Evolutionary conservation across 2,329 filamentous ascomycete genomes (phyloP).

Genomic region (Pseudogymnoascus sp.): DNA sequence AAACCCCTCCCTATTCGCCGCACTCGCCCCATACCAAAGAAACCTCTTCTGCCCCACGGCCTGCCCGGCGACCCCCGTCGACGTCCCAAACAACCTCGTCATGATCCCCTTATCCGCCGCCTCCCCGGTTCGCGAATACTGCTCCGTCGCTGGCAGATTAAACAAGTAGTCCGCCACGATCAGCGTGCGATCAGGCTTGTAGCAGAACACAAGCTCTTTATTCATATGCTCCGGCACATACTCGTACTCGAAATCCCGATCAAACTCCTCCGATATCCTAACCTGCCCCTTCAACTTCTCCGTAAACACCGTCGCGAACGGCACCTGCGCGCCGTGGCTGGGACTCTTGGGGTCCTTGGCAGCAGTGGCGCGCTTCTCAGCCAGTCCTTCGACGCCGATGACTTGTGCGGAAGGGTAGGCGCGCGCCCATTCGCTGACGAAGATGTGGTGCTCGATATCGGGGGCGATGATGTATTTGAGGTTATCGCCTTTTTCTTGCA

Average conservation of each 20-base stretch:
- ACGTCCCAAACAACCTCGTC: conserved; percentile 47
- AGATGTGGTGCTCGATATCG: conserved; percentile 93
- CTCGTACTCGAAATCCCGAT: conserved; percentile 78
- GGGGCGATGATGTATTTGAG: conserved; percentile 81
- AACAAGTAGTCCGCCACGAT: conserved; percentile 90
- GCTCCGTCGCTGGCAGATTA: conserved; percentile 81
- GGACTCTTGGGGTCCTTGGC: conserved; percentile 43
- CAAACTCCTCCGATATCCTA: conserved; percentile 69
- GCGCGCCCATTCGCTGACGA: conserved; percentile 75
- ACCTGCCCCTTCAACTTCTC: conserved; percentile 43
- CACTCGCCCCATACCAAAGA: conserved; percentile 67
- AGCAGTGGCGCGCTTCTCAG: conserved; percentile 66
- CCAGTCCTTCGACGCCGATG: conserved; percentile 75
- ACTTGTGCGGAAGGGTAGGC: conserved; percentile 74
- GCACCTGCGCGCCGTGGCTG: conserved; percentile 32
- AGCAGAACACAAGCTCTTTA: conserved; percentile 81
- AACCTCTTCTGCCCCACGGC: conserved; percentile 79
- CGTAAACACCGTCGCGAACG: conserved; percentile 64
- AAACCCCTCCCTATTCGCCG: conserved; percentile 58
- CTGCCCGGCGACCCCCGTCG: too few relatives aligned
- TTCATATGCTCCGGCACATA: conserved; percentile 75
- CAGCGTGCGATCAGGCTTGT: conserved; percentile 70
- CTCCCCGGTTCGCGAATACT: conserved; percentile 60
- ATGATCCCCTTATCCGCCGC: conserved; percentile 50
- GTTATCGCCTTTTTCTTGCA: conserved; percentile 59